These are phyloP conservation scores for Zelonia costaricensis DNA, from an alignment of 208 protist genomes.

Conservation along the genomic window DNA sequence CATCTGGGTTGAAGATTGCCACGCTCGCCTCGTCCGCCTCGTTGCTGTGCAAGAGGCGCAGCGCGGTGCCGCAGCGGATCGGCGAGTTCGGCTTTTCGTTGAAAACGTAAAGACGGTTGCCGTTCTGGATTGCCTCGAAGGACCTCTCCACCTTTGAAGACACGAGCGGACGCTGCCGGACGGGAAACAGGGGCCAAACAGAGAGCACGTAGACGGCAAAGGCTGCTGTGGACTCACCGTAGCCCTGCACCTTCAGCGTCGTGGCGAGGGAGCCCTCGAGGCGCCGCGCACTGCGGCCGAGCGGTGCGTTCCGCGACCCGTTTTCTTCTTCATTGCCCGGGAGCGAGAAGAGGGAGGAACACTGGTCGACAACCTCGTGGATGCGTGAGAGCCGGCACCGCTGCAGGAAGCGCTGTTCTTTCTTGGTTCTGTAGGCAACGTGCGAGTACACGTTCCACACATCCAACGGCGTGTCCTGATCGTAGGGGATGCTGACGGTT, in stretches of 20 bases:
- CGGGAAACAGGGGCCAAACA: slow-evolving; percentile 42
- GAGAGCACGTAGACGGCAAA: slow-evolving; percentile 50
- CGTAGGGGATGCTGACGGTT: slow-evolving; percentile 24
- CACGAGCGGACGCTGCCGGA: slow-evolving; percentile 30
- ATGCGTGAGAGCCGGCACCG: slow-evolving; percentile 20
- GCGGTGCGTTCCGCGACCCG: not conserved
- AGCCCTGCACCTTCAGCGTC: slow-evolving; percentile 14
- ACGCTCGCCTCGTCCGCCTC: slow-evolving; percentile 49
- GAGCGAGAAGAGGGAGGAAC: slow-evolving; percentile 17
- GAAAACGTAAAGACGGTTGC: slow-evolving; percentile 47
- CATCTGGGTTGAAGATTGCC: slow-evolving; percentile 45
- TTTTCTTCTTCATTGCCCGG: not conserved
- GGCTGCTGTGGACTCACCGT: slow-evolving; percentile 27
- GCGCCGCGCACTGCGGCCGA: not conserved
- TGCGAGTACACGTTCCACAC: slow-evolving; percentile 61
- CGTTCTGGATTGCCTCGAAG: slow-evolving; percentile 35
- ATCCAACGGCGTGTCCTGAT: slow-evolving; percentile 44
- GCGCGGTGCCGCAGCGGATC: slow-evolving; percentile 30
- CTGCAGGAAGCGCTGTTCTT: slow-evolving; percentile 44
- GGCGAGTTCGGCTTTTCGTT: slow-evolving; percentile 41
- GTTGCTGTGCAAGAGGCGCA: slow-evolving; percentile 43
- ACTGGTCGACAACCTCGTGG: slow-evolving; percentile 11
- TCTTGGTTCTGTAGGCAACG: slow-evolving; percentile 38
- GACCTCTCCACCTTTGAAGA: slow-evolving; percentile 26
- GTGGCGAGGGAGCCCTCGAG: slow-evolving; percentile 7